Conservation (phyloP, 495 filamentous ascomycete genomes). For the Lophiotrema nucula region DNA sequence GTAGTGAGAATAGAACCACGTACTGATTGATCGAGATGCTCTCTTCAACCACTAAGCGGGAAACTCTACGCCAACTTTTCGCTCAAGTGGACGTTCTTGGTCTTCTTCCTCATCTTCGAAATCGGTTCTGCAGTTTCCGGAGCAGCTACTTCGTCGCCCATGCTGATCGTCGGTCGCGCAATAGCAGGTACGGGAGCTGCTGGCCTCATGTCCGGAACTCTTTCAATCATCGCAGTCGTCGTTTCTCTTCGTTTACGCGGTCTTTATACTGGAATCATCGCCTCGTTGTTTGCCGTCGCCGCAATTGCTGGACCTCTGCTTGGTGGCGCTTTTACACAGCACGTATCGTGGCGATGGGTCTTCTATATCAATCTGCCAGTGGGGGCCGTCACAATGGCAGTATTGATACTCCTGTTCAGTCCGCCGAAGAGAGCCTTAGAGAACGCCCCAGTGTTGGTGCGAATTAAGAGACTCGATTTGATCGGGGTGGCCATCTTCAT, state of each 20-base stretch:
- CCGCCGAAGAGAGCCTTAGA: slow-evolving; percentile 19
- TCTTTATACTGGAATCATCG: slow-evolving; percentile 70
- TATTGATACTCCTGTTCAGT: slow-evolving; percentile 60
- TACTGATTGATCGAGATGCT: slow-evolving; percentile 5
- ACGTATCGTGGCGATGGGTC: slow-evolving; percentile 63
- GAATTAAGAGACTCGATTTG: slow-evolving; percentile 63
- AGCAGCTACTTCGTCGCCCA: slow-evolving; percentile 67
- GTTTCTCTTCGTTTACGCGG: slow-evolving; percentile 71
- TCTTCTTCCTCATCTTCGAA: slow-evolving; percentile 75
- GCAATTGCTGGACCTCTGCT: slow-evolving; percentile 62
- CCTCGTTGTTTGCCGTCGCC: slow-evolving; percentile 75
- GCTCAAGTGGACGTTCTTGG: slow-evolving; percentile 51
- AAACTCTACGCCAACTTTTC: slow-evolving; percentile 27
- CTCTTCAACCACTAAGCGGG: slow-evolving; percentile 17
- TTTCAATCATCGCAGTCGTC: slow-evolving; percentile 75
- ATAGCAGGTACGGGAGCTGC: slow-evolving; percentile 81
- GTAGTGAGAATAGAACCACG: neutral
- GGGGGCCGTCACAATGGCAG: slow-evolving; percentile 53
- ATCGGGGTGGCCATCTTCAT: slow-evolving; percentile 67
- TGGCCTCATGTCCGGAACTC: slow-evolving; percentile 77
- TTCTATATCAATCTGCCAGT: slow-evolving; percentile 75
- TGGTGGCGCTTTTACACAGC: slow-evolving; percentile 66
- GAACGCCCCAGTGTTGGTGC: slow-evolving; percentile 37
- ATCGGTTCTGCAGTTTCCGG: slow-evolving; percentile 79
- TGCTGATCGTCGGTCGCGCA: slow-evolving; percentile 79